Evolutionary conservation across 306 rosid genomes (phyloP).

Genomic region (Prunus persica): Prunus_persica_NCBIv2 NC_034009.1:37608001-37608500

Average conservation of each 20-base stretch:
- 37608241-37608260: background rate
- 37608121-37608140: constrained; percentile 96
- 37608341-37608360: constrained; percentile 65
- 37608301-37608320: constrained; percentile 1
- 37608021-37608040: constrained; percentile 94
- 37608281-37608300: background rate
- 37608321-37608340: constrained; percentile 66
- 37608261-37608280: constrained; percentile 23
- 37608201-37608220: constrained; percentile 60
- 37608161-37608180: constrained; percentile 85
- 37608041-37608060: constrained; percentile 84
- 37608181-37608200: constrained; percentile 87
- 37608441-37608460: constrained; percentile 76
- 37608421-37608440: constrained; percentile 95
- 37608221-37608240: constrained; percentile 20
- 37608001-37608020: constrained; percentile 84
- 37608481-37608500: constrained; percentile 80
- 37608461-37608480: constrained; percentile 87
- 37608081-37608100: constrained; percentile 94
- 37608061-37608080: constrained; percentile 89
- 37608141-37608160: constrained; percentile 95
- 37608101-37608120: constrained; percentile 95
- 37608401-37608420: constrained; percentile 92
- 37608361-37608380: constrained; percentile 65
- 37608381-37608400: constrained; percentile 74